A percentile compares a stretch with the other conserved stretches of the same genome.
Evolutionary conservation across 1,284 basidiomycete genomes (phyloP).

Genomic region (Entoloma clypeatum): DNA sequence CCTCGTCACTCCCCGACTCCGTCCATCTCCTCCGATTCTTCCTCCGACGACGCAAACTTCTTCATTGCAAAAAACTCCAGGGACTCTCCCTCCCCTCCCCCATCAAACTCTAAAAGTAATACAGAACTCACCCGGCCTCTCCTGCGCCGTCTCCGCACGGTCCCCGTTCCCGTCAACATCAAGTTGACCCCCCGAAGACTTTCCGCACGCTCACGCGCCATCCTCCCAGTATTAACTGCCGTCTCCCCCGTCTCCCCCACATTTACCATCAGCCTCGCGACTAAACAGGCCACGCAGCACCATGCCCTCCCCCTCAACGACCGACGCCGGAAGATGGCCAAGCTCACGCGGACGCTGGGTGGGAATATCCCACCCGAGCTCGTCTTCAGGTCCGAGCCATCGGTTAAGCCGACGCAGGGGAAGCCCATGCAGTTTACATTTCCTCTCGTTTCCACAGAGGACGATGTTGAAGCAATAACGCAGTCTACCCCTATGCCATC

Average conservation of each 20-base stretch:
- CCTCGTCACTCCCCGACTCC: conserved; percentile 29
- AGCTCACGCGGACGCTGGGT: conserved; percentile 48
- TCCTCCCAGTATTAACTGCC: conserved; percentile 7
- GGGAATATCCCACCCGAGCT: conserved; percentile 53
- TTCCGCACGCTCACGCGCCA: conserved; percentile 8
- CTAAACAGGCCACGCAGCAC: not conserved
- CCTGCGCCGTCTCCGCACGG: conserved; percentile 28
- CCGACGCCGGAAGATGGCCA: conserved; percentile 40
- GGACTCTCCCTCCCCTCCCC: conserved; percentile 10
- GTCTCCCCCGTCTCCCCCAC: conserved; percentile 23
- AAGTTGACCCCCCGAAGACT: conserved; percentile 15
- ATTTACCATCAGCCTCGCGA: conserved; percentile 21
- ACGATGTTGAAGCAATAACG: too few relatives aligned
- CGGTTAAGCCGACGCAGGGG: conserved; percentile 6
- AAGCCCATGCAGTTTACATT: conserved; percentile 8
- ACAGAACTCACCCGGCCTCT: conserved; percentile 25
- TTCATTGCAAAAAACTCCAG: conserved; percentile 17
- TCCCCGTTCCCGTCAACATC: conserved; percentile 20
- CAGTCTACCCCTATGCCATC: too few relatives aligned
- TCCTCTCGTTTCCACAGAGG: too few relatives aligned
- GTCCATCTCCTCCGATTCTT: conserved; percentile 19
- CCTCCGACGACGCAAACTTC: conserved; percentile 20
- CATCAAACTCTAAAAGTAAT: conserved; percentile 7
- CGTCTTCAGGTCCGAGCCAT: conserved; percentile 31
- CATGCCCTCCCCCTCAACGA: conserved; percentile 11